Base-by-base conservation (phyloP, 2,329 filamentous ascomycete genomes). In the Neophaeococcomyces aloes region DNA sequence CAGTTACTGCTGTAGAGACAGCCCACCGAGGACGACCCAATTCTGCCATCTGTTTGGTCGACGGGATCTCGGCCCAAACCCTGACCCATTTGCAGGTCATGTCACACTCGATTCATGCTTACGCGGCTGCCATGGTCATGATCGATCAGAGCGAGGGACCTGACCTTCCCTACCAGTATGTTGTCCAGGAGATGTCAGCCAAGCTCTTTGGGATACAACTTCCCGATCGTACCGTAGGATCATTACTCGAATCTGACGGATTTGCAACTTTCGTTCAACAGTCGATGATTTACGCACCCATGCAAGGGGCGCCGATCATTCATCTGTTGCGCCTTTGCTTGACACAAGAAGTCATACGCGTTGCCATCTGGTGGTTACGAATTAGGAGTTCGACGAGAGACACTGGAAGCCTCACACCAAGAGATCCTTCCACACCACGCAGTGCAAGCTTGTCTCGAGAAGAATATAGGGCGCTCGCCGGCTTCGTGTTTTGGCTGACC, bases 1-100 rank as follows among this genome's bases (percentile, higher is more conserved):
- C 88, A 0, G 87, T 98, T 46, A 81, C 87, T 7, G 80, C 87
- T 0, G 79, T 85, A 3, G 91, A 98, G 64, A 94, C 96, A 52
- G 81, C 88, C 50, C 87, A 95, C 60, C 82, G 91, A 54, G 91
- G 91, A 5, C 71, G 86, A 3, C 83, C 86, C 54, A 78, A 79
- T 17, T 76, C 83, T 51, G 81, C 84, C 42, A 72, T 78, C 61
- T 89, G 83, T 4, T 66, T 96, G 35, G 64, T 96, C 15, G 83
- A 89, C 52, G 87, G 81, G 56, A 82, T 96, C 40, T 81, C 91
- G 0, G 83, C 89, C 45, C 80, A 94, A 59, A 75, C 78, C 1
- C 68, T 98, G 47, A 91, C 85, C 1, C 87, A 96, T 59, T 71
- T 98, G 21, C 83, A 88, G 38, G 81, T 96, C 21, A 69, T 96